Evolutionary conservation across 805 yeast genomes (phyloP).

Genomic region (Cyberlindnera petersonii): DNA sequence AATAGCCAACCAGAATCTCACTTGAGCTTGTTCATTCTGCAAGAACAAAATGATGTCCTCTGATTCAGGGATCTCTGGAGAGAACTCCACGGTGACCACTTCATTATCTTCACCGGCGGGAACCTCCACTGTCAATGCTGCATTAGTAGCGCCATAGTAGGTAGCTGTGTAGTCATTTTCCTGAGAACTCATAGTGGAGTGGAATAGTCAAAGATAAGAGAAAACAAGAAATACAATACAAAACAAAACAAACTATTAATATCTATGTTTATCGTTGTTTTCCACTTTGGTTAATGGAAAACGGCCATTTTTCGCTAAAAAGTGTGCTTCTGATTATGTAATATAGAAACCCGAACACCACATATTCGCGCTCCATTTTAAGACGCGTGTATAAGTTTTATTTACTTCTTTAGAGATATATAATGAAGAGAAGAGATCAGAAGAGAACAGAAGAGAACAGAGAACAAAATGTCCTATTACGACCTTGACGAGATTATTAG

Average conservation of each 20-base stretch:
- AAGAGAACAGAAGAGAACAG: no score
- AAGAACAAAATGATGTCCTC: conserved; percentile 73
- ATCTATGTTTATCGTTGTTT: not conserved
- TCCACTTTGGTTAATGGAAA: not conserved
- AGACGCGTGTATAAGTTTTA: not conserved
- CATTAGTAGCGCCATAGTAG: conserved; percentile 10
- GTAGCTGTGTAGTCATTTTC: conserved; percentile 12
- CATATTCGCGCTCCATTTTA: no score
- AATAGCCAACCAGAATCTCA: conserved; percentile 79
- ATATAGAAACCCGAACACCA: not conserved
- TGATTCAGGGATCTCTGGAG: conserved; percentile 73
- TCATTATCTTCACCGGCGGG: conserved; percentile 77
- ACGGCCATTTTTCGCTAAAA: not conserved
- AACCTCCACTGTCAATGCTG: conserved; percentile 38
- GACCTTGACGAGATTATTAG: conserved; percentile 75
- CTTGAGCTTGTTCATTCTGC: conserved; percentile 73
- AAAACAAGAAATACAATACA: no score
- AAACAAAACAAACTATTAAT: not conserved
- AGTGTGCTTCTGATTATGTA: not conserved
- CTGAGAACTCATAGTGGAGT: conserved; percentile 6
- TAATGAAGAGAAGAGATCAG: not conserved
- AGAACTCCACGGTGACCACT: conserved; percentile 78
- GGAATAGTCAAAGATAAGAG: no score
- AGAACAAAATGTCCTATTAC: conserved; percentile 49
- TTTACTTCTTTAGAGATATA: not conserved